Conservation (phyloP, 108 stramenopile species). For the Nitzschia inconspicua region DNA sequence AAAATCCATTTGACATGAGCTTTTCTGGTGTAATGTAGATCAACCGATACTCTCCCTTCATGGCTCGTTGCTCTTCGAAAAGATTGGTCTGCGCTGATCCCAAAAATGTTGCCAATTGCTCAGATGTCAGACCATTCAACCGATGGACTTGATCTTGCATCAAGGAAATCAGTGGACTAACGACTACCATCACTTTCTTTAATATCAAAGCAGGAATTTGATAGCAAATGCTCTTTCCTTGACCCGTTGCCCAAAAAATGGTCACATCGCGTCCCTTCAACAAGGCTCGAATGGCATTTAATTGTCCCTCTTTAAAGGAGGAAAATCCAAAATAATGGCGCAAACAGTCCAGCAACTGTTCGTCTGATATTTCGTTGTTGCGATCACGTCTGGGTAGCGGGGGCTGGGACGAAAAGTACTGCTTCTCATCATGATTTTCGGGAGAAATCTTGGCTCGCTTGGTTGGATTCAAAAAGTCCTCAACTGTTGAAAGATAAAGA, state of each 20-base stretch:
- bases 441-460: slow-evolving; percentile 19
- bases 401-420: background rate
- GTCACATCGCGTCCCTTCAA: slow-evolving; percentile 56
- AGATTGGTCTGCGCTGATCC: slow-evolving; percentile 61
- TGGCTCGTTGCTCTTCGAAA: slow-evolving; percentile 40
- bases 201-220: slow-evolving; percentile 82
- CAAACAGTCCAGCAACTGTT: slow-evolving; percentile 22
- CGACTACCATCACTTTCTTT: slow-evolving; percentile 48
- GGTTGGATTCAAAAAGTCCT: too few relatives aligned
- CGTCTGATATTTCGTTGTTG: background rate
- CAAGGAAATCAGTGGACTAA: slow-evolving; percentile 78
- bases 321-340: slow-evolving; percentile 38
- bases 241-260: slow-evolving; percentile 93
- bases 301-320: slow-evolving; percentile 37
- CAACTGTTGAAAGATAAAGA: too few relatives aligned
- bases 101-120: slow-evolving; percentile 53
- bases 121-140: slow-evolving; percentile 47
- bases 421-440: background rate
- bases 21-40: slow-evolving; percentile 95
- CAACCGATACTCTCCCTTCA: slow-evolving; percentile 61
- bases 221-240: slow-evolving; percentile 88
- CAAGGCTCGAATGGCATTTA: slow-evolving; percentile 26
- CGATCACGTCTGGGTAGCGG: background rate
- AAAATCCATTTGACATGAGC: slow-evolving; percentile 38
- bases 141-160: slow-evolving; percentile 93